These are phyloP conservation scores for Medicago arabica DNA, from an alignment of 306 rosid genomes.

Conservation along the genomic window DNA sequence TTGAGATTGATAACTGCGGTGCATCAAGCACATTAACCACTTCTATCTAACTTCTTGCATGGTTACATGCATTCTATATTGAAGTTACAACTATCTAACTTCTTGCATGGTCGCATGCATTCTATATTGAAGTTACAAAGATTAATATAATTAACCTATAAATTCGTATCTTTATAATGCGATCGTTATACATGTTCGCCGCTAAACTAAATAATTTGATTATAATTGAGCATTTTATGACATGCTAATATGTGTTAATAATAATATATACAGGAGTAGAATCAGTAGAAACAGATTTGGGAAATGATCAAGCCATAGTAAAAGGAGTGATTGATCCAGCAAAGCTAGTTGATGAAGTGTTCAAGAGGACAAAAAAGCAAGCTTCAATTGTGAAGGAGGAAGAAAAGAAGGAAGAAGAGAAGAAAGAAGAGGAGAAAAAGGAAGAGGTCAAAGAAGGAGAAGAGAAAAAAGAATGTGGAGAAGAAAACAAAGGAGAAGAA, in stretches of 20 bases:
- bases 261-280: constrained; percentile 72
- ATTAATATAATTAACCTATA: too few relatives aligned
- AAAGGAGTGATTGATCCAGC: constrained; percentile 73
- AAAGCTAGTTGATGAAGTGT: constrained; percentile 70
- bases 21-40: too few relatives aligned
- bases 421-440: constrained; percentile 44
- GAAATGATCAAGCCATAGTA: constrained; percentile 68
- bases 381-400: constrained; percentile 73
- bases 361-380: constrained; percentile 71
- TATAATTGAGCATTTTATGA: not conserved
- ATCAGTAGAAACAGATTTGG: constrained; percentile 82
- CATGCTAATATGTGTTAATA: not conserved
- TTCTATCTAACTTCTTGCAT: too few relatives aligned
- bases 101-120: too few relatives aligned
- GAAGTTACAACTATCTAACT: too few relatives aligned
- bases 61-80: too few relatives aligned
- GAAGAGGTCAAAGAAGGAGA: constrained; percentile 44
- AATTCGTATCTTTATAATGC: too few relatives aligned
- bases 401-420: constrained; percentile 58
- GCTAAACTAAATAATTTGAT: too few relatives aligned
- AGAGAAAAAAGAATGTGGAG: constrained; percentile 53
- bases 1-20: too few relatives aligned
- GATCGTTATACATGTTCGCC: too few relatives aligned
- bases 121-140: too few relatives aligned
- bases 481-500: constrained; percentile 51